phyloP scores from a whole-genome alignment of 345 rosid species.

The Luvunga scandens region DNA sequence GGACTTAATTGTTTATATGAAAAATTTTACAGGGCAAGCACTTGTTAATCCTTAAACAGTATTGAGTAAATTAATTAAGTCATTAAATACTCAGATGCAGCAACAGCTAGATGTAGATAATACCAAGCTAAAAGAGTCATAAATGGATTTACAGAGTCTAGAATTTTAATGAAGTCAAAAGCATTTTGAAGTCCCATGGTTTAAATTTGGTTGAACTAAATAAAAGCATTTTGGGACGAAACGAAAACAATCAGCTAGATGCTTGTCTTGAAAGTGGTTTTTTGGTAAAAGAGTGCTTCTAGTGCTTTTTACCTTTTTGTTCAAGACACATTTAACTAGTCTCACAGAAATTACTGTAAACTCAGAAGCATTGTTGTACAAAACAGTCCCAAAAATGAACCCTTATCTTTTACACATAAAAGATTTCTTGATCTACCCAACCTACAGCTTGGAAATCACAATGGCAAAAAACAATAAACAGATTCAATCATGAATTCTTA shows the following conservation, averaged over 20 bases:
- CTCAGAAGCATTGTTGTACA: background rate
- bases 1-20: background rate
- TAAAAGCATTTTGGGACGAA: background rate
- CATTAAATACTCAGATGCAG: background rate
- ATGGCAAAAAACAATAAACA: background rate
- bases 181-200: background rate
- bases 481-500: background rate
- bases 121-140: background rate
- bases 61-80: background rate
- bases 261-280: background rate
- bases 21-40: background rate
- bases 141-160: background rate
- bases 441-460: background rate
- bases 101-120: background rate
- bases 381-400: background rate
- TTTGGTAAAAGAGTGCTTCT: background rate
- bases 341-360: background rate
- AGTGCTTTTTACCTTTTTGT: background rate
- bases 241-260: background rate
- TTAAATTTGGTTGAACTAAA: background rate
- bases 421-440: too few relatives aligned
- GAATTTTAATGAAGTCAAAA: background rate
- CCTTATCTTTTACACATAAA: background rate
- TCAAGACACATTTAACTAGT: background rate
- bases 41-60: background rate